Percentiles rank a stretch among this genome's conserved stretches.
Evolutionary conservation across 2,329 filamentous ascomycete genomes (phyloP).

Genomic region (Penicillium thymicola): DNA sequence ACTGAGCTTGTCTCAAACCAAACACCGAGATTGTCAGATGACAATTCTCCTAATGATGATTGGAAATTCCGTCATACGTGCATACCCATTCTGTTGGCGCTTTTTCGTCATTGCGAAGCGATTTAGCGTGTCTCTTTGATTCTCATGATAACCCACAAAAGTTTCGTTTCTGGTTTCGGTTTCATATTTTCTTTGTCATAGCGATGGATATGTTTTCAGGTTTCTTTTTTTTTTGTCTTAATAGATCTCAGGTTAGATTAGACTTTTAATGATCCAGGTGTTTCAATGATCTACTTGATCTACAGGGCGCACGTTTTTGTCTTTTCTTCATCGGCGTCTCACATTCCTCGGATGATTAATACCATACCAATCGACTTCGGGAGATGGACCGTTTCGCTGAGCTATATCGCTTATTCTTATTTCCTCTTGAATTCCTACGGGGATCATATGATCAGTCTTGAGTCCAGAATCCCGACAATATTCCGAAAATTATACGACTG

Average conservation of each 20-base stretch:
- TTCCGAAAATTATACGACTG: not conserved
- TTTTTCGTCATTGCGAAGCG: slow-evolving; percentile 17
- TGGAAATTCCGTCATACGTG: slow-evolving; percentile 5
- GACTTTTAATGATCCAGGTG: not conserved
- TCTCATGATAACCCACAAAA: slow-evolving; percentile 13
- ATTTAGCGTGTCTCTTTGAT: slow-evolving; percentile 17
- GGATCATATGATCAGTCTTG: not conserved
- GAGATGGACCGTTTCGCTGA: not conserved
- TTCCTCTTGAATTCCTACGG: not conserved
- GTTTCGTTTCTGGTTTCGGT: slow-evolving; percentile 7
- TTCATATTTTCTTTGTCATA: not conserved
- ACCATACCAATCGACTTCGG: not conserved
- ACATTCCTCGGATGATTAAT: not conserved
- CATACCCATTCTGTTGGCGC: slow-evolving; percentile 7
- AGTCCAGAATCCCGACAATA: not conserved
- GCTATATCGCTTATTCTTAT: not conserved
- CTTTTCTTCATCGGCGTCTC: not conserved
- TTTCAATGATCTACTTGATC: slow-evolving; percentile 8
- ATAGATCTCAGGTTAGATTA: slow-evolving; percentile 10
- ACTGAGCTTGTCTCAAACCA: slow-evolving; percentile 12
- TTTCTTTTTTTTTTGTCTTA: not conserved
- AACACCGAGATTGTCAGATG: not conserved
- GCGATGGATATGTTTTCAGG: not conserved
- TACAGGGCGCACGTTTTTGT: slow-evolving; percentile 4
- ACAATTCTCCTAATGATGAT: slow-evolving; percentile 1